Percentiles rank a stretch among this genome's conserved stretches.
Evolutionary conservation across 1,284 basidiomycete genomes (phyloP).

Genomic region (Malassezia dermatis): DNA sequence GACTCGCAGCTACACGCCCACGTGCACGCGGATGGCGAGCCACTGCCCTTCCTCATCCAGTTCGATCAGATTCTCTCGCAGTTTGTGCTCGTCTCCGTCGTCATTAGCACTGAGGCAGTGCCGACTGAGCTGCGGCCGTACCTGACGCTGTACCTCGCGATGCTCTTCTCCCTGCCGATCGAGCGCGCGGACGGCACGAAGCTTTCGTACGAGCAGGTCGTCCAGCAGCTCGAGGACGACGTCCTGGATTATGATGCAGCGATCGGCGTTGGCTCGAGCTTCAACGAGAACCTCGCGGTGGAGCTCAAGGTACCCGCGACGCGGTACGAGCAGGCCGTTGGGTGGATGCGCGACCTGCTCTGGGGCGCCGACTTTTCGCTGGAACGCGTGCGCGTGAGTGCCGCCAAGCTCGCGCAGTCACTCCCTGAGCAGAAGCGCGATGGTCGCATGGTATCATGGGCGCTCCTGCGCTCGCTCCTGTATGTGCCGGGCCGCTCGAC

Average conservation of each 20-base stretch:
- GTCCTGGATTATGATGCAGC: constrained; percentile 75
- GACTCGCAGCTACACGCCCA: constrained; percentile 55
- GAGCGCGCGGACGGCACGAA: constrained; percentile 60
- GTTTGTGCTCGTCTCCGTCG: constrained; percentile 64
- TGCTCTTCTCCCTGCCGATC: constrained; percentile 84
- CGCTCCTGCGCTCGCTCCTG: constrained; percentile 62
- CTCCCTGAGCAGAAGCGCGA: constrained; percentile 89
- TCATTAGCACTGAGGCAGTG: constrained; percentile 54
- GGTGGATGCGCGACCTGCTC: constrained; percentile 82
- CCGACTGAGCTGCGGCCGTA: constrained; percentile 50
- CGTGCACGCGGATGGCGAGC: constrained; percentile 61
- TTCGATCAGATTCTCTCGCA: constrained; percentile 69
- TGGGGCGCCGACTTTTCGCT: constrained; percentile 69
- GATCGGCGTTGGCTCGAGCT: constrained; percentile 58
- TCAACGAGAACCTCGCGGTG: constrained; percentile 62
- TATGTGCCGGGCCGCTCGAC: constrained; percentile 64
- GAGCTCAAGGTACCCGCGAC: constrained; percentile 67
- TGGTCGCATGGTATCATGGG: constrained; percentile 67
- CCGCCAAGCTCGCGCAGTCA: constrained; percentile 80
- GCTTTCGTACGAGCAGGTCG: constrained; percentile 76
- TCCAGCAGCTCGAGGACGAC: constrained; percentile 78
- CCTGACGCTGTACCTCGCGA: constrained; percentile 70
- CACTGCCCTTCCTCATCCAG: constrained; percentile 78
- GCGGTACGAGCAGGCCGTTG: constrained; percentile 69
- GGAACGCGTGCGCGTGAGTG: constrained; percentile 74